Evolutionary conservation across 805 yeast species (phyloP).

Genomic region (Ogataea paraovalis): DNA sequence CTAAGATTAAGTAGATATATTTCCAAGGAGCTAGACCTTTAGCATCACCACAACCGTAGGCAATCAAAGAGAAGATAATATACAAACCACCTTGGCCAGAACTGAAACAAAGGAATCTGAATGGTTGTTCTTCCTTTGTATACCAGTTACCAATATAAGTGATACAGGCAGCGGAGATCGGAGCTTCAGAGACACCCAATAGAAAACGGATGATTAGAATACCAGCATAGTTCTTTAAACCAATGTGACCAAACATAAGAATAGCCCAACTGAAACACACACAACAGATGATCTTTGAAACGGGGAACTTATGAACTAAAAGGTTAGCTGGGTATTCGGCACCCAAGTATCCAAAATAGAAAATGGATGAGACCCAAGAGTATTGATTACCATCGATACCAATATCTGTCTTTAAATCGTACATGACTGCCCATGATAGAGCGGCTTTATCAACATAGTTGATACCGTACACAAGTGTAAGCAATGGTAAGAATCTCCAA

Average conservation of each 20-base stretch:
- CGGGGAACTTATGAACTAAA: slow-evolving; percentile 47
- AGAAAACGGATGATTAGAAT: slow-evolving; percentile 33
- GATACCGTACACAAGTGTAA: slow-evolving; percentile 27
- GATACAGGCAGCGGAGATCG: slow-evolving; percentile 32
- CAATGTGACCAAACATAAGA: slow-evolving; percentile 31
- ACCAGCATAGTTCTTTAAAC: slow-evolving; percentile 34
- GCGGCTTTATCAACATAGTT: slow-evolving; percentile 32
- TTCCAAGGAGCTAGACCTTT: slow-evolving; percentile 17
- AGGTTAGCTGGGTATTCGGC: slow-evolving; percentile 42
- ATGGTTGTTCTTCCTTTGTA: slow-evolving; percentile 32
- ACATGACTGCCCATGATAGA: slow-evolving; percentile 28
- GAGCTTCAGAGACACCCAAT: slow-evolving; percentile 35
- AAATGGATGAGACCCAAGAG: slow-evolving; percentile 38
- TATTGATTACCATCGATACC: slow-evolving; percentile 35
- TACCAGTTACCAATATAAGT: slow-evolving; percentile 28
- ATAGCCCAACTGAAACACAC: slow-evolving; percentile 34
- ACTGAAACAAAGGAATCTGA: slow-evolving; percentile 24
- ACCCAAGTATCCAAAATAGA: slow-evolving; percentile 40
- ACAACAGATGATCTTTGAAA: slow-evolving; percentile 32
- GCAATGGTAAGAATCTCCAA: slow-evolving; percentile 30
- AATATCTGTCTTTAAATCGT: slow-evolving; percentile 30
- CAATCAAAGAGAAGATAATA: slow-evolving; percentile 21
- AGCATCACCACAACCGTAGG: slow-evolving; percentile 15
- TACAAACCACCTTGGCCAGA: slow-evolving; percentile 28
- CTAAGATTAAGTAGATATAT: slow-evolving; percentile 24